These are phyloP conservation scores for Eimeria praecox DNA, from an alignment of 169 alveolate genomes.

Conservation along the genomic window DNA sequence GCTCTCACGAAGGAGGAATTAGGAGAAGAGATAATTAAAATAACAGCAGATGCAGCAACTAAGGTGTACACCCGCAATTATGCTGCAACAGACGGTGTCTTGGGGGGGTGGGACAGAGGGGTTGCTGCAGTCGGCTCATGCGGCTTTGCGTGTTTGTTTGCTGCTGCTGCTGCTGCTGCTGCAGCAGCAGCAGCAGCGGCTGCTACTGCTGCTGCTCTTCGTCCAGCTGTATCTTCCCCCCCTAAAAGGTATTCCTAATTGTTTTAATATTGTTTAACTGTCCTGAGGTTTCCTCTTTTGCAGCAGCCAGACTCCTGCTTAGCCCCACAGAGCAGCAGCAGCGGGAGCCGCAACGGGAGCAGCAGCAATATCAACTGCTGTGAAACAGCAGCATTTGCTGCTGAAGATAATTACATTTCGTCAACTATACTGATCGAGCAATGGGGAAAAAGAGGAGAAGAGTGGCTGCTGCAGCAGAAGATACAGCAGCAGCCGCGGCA, in stretches of 20 bases:
- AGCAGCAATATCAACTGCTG: background rate
- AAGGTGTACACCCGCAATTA: background rate
- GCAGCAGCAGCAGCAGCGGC: background rate
- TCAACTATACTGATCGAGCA: background rate
- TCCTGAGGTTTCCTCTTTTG: background rate
- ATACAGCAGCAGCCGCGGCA: background rate
- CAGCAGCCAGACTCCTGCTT: background rate
- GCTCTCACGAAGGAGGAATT: background rate
- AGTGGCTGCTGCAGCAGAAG: slow-evolving; percentile 28
- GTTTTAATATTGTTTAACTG: background rate
- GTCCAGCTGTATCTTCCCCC: background rate
- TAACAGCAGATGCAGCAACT: background rate
- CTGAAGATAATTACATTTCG: background rate
- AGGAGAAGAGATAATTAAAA: background rate
- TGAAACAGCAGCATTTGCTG: background rate
- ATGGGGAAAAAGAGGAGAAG: slow-evolving; percentile 34
- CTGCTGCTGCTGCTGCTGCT: slow-evolving; percentile 2
- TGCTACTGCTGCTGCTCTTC: background rate
- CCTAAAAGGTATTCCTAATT: background rate
- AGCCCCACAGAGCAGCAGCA: slow-evolving; percentile 50
- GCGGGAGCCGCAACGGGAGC: background rate
- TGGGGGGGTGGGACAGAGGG: slow-evolving; percentile 12
- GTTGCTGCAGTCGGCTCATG: slow-evolving; percentile 53
- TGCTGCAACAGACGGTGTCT: background rate
- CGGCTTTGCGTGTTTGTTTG: slow-evolving; percentile 43